These are phyloP conservation scores for Candolleomyces eurysporus DNA, from an alignment of 768 basidiomycete species.

Conservation along the genomic window DNA sequence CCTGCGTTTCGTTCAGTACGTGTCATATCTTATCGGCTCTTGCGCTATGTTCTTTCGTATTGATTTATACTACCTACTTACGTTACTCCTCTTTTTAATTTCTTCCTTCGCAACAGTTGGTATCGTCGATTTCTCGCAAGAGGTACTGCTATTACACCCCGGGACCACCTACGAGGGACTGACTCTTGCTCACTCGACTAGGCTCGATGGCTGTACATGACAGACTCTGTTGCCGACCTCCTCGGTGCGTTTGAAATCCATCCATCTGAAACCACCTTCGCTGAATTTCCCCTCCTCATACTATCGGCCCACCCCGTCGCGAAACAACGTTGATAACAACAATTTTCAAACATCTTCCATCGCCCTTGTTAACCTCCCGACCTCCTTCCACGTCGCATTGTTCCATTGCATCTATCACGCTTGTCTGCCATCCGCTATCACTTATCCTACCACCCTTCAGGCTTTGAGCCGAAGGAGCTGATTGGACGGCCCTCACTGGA, in stretches of 20 bases:
- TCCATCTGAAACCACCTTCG: neutral
- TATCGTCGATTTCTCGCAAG: constrained; percentile 77
- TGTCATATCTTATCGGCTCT: constrained; percentile 17
- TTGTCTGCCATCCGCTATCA: neutral
- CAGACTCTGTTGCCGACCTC: constrained; percentile 64
- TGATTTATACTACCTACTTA: constrained; percentile 3
- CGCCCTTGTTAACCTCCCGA: no score
- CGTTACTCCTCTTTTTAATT: constrained; percentile 3
- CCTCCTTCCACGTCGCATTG: neutral
- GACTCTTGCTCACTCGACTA: constrained; percentile 20
- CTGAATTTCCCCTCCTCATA: neutral
- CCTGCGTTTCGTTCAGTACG: constrained; percentile 78
- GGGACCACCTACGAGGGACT: constrained; percentile 1
- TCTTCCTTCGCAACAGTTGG: constrained; percentile 46
- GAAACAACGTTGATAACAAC: no score
- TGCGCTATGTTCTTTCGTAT: constrained; percentile 5
- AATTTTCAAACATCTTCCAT: no score
- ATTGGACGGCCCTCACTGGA: constrained; percentile 67
- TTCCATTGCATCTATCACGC: neutral
- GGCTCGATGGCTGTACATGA: constrained; percentile 67
- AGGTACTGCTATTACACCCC: constrained; percentile 38
- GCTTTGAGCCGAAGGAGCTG: constrained; percentile 72
- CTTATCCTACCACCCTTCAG: constrained; percentile 31
- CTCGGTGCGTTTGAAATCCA: constrained; percentile 41
- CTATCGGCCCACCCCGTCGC: neutral